Percentiles rank a stretch among this genome's conserved stretches.
Evolutionary conservation across 164 flowering plant genomes (phyloP).

Genomic region (Houttuynia cordata): DNA sequence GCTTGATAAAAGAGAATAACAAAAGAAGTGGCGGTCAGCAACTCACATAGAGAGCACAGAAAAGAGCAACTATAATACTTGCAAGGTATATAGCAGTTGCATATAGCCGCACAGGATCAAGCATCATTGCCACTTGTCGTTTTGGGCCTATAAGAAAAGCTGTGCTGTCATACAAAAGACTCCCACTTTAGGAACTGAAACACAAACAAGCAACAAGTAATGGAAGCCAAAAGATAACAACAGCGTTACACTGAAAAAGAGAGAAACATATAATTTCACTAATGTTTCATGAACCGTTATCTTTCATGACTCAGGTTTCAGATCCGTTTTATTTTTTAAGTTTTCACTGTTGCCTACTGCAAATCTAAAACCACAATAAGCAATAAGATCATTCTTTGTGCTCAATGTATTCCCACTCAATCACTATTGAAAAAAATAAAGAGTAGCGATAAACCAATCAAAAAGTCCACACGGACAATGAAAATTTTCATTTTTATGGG

Average conservation of each 20-base stretch:
- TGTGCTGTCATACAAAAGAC: slow-evolving; percentile 76
- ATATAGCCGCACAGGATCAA: slow-evolving; percentile 91
- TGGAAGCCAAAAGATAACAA: slow-evolving; percentile 1
- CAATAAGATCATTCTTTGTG: too few species aligned
- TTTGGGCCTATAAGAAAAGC: slow-evolving; percentile 92
- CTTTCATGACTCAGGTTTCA: too few species aligned
- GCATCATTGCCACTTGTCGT: slow-evolving; percentile 85
- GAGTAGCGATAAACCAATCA: too few species aligned
- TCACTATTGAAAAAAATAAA: too few species aligned
- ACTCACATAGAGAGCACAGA: slow-evolving; percentile 91
- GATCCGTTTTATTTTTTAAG: too few species aligned
- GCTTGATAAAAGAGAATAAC: background rate
- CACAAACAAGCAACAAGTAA: slow-evolving; percentile 6
- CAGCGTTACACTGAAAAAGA: background rate
- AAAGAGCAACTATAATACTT: slow-evolving; percentile 64
- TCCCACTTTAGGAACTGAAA: slow-evolving; percentile 30
- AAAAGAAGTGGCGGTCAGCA: background rate
- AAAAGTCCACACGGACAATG: too few species aligned
- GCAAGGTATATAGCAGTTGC: slow-evolving; percentile 82
- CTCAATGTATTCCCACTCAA: too few species aligned
- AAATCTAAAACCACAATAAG: too few species aligned
- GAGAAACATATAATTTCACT: too few species aligned
- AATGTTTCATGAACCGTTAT: too few species aligned
- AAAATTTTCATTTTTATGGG: too few species aligned
- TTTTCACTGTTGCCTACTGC: too few species aligned